A percentile compares a stretch with the other conserved stretches of the same genome.
phyloP scores from a whole-genome alignment of 2,329 filamentous ascomycete species.

The Aureobasidium sp. region DNA sequence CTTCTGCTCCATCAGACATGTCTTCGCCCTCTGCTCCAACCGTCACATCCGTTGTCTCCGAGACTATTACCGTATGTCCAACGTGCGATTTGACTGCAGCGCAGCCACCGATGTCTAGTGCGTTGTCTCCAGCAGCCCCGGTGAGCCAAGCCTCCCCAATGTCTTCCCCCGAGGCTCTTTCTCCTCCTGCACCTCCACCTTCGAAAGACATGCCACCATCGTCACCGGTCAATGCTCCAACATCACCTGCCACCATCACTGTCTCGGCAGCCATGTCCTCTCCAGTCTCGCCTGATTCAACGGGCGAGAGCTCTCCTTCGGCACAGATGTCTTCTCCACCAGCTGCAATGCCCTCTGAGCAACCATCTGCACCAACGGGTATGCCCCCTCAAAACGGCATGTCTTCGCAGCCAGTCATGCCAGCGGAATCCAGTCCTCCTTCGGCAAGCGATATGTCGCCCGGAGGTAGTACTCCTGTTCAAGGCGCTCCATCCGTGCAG shows the following conservation, averaged over 20 bases:
- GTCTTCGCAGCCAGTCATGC: not conserved
- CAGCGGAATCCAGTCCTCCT: not conserved
- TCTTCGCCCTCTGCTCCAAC: not conserved
- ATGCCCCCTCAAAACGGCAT: not conserved
- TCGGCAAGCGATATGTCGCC: not conserved
- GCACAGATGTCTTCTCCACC: not conserved
- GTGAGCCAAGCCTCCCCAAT: too few relatives aligned
- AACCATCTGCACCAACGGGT: not conserved
- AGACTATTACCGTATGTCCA: not conserved
- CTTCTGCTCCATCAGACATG: not conserved
- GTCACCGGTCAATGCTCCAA: not conserved
- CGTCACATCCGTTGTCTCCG: not conserved
- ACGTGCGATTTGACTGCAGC: not conserved
- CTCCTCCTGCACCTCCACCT: not conserved
- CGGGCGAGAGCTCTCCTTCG: not conserved
- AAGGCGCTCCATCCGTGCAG: not conserved
- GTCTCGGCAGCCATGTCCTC: not conserved
- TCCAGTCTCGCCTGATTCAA: not conserved
- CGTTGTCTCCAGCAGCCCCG: not conserved
- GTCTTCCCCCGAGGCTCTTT: not conserved
- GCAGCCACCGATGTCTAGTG: not conserved
- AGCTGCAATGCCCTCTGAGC: not conserved
- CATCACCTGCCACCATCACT: not conserved
- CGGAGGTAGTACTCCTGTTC: not conserved
- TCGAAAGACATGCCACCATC: not conserved